Evolutionary conservation across 495 filamentous ascomycete genomes (phyloP).

Genomic region (Neurospora sp.): DNA sequence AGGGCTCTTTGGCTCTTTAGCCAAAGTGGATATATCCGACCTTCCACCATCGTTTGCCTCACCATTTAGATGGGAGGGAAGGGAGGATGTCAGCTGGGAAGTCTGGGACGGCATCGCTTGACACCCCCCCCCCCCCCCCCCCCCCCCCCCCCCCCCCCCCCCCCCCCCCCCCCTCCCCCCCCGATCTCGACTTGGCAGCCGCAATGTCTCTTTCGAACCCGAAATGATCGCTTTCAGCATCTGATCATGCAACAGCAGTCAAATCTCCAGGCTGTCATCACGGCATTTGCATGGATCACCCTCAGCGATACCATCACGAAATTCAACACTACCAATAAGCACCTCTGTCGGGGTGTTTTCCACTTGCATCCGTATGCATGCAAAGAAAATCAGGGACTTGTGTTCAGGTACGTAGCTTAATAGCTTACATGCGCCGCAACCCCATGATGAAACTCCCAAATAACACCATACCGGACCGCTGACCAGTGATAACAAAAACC

Average conservation of each 20-base stretch:
- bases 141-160: no score
- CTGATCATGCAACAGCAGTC: neutral
- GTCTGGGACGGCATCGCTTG: neutral
- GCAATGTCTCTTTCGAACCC: neutral
- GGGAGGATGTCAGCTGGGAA: neutral
- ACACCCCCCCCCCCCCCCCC: no score
- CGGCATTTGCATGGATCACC: neutral
- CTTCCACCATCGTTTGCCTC: neutral
- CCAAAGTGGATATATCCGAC: neutral
- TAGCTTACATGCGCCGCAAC: neutral
- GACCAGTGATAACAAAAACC: neutral
- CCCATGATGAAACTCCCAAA: neutral
- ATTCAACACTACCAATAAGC: neutral
- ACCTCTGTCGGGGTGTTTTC: neutral
- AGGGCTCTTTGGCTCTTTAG: neutral
- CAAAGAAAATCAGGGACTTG: neutral
- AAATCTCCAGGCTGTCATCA: neutral
- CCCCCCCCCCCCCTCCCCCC: no score
- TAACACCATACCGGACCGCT: neutral
- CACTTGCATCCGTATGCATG: neutral
- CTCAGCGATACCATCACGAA: neutral
- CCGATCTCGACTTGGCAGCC: neutral
- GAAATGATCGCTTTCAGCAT: neutral
- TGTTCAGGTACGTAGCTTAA: neutral
- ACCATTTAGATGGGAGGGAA: neutral